phyloP scores from a whole-genome alignment of 2,329 filamentous ascomycete genomes.

The Neonectria magnoliae region DNA sequence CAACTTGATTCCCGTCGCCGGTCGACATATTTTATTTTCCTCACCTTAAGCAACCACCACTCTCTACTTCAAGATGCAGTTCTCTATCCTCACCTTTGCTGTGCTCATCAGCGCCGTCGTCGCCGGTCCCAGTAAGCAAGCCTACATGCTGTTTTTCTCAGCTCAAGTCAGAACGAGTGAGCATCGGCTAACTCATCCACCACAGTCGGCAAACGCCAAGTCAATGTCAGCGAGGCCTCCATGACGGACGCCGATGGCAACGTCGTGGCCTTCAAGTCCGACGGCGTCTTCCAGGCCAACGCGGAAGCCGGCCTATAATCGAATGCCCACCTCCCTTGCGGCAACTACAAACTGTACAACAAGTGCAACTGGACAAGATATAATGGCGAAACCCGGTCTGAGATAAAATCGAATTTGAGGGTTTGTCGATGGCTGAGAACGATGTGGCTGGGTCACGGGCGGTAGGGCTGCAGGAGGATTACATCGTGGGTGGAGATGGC shows the following conservation, averaged over 20 bases:
- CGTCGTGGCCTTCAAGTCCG: conserved; percentile 56
- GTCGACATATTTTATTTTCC: conserved; percentile 55
- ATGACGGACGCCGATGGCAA: conserved; percentile 60
- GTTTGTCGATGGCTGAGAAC: conserved; percentile 5
- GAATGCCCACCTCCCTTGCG: neutral
- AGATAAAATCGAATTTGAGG: neutral
- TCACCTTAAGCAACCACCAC: conserved; percentile 2
- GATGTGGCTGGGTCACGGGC: conserved; percentile 16
- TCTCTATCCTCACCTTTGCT: conserved; percentile 58
- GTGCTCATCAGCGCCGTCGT: conserved; percentile 58
- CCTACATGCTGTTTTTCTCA: neutral
- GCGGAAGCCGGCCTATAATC: conserved; percentile 50
- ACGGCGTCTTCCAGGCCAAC: conserved; percentile 54
- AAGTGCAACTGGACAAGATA: neutral
- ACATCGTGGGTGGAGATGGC: neutral
- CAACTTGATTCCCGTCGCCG: conserved; percentile 57
- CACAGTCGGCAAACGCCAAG: conserved; percentile 31
- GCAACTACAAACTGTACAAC: neutral
- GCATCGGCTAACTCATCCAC: conserved; percentile 15
- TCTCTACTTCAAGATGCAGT: conserved; percentile 61
- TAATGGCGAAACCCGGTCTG: neutral
- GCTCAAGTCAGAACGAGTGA: neutral
- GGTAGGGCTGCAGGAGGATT: conserved; percentile 20
- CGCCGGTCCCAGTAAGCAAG: conserved; percentile 49
- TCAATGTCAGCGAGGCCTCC: conserved; percentile 51